phyloP scores from a whole-genome alignment of 495 filamentous ascomycete genomes.

The Apiosordaria backusii region DNA sequence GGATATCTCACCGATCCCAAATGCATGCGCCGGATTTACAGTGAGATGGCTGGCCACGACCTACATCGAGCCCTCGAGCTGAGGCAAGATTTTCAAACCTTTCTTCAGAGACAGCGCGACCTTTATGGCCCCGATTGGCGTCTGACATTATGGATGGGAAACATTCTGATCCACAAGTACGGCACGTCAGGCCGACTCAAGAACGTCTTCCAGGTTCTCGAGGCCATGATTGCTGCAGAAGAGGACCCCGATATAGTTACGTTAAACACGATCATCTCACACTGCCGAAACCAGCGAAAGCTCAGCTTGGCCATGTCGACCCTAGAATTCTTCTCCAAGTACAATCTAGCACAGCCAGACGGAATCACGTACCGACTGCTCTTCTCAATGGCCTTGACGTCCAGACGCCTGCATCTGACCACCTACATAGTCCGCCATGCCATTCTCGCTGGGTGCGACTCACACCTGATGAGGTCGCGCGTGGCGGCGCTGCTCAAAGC shows the following conservation, averaged over 20 bases:
- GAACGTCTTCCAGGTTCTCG: not conserved
- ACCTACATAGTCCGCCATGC: not conserved
- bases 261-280: not conserved
- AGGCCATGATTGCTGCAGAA: not conserved
- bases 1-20: constrained; percentile 24
- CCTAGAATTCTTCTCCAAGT: not conserved
- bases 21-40: constrained; percentile 25
- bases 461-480: not conserved
- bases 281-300: not conserved
- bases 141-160: constrained; percentile 15
- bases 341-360: not conserved
- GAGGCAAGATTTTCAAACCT: constrained; percentile 20
- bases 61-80: constrained; percentile 29
- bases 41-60: constrained; percentile 34
- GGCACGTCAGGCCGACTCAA: not conserved
- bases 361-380: not conserved
- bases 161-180: not conserved
- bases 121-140: constrained; percentile 39
- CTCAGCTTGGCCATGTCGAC: not conserved
- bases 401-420: not conserved
- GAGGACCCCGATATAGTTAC: not conserved
- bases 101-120: constrained; percentile 30
- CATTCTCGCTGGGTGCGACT: not conserved
- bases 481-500: not conserved
- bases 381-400: not conserved